phyloP scores from a whole-genome alignment of 2,329 filamentous ascomycete species.

The Colletotrichum spinosum region DNA sequence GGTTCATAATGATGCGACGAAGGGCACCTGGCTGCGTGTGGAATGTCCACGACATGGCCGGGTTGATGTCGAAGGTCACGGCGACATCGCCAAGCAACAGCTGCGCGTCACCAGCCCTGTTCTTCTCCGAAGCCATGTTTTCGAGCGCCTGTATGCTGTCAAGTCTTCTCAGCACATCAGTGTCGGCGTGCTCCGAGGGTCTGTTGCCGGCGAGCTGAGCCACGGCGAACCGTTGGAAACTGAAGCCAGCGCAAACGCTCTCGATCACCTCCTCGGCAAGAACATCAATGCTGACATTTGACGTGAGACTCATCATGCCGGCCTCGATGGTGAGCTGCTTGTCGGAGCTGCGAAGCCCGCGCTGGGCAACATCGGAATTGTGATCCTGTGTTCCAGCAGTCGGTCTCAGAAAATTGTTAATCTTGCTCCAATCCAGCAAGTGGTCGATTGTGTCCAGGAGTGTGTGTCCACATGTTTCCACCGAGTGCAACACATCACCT shows the following conservation, averaged over 20 bases:
- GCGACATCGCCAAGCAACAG: slow-evolving; percentile 44
- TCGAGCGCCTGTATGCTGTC: slow-evolving; percentile 38
- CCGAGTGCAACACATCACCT: slow-evolving; percentile 54
- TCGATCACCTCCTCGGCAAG: slow-evolving; percentile 53
- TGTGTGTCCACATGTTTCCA: slow-evolving; percentile 58
- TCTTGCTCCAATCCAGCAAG: slow-evolving; percentile 57
- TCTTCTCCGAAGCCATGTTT: slow-evolving; percentile 26
- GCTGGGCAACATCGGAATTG: slow-evolving; percentile 31
- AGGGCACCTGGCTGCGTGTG: slow-evolving; percentile 64
- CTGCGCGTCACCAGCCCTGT: slow-evolving; percentile 10
- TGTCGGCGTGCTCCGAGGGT: slow-evolving; percentile 21
- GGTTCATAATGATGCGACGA: slow-evolving; percentile 69
- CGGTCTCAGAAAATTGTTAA: slow-evolving; percentile 46
- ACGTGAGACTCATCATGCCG: slow-evolving; percentile 40
- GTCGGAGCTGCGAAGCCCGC: slow-evolving; percentile 26
- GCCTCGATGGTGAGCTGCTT: slow-evolving; percentile 25
- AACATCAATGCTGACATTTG: slow-evolving; percentile 46
- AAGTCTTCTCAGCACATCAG: slow-evolving; percentile 22
- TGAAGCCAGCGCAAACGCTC: slow-evolving; percentile 50
- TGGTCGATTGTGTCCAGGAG: slow-evolving; percentile 62
- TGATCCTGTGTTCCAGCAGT: not conserved
- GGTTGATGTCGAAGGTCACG: slow-evolving; percentile 63
- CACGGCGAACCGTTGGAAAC: slow-evolving; percentile 44
- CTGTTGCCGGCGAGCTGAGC: slow-evolving; percentile 8
- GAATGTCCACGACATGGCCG: slow-evolving; percentile 61